These are phyloP conservation scores for Pisolithus microcarpus DNA, from an alignment of 768 basidiomycete genomes.

Conservation along the genomic window DNA sequence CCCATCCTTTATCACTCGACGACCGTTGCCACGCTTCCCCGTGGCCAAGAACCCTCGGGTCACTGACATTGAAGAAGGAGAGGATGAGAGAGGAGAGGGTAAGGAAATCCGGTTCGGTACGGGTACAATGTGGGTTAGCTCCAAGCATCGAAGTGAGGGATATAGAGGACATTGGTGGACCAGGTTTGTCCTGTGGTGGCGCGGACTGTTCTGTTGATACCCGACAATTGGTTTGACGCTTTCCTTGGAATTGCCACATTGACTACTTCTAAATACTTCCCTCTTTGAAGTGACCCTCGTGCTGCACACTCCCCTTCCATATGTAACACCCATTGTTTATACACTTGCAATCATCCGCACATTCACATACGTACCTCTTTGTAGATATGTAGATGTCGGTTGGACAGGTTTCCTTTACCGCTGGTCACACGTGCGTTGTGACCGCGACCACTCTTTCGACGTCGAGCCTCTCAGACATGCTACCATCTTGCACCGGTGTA, in stretches of 20 bases:
- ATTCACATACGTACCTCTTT: conserved; percentile 19
- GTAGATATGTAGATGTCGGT: conserved; percentile 11
- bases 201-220: conserved; percentile 61
- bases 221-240: conserved; percentile 1
- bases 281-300: background rate
- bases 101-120: conserved; percentile 68
- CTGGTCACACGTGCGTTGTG: no score
- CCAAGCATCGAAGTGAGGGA: conserved; percentile 48
- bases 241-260: background rate
- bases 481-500: no score
- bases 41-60: conserved; percentile 29
- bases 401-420: conserved; percentile 6
- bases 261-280: background rate
- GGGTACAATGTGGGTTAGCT: conserved; percentile 76
- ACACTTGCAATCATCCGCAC: conserved; percentile 15
- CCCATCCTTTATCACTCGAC: conserved; percentile 67
- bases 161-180: conserved; percentile 81
- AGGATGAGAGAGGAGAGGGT: conserved; percentile 45
- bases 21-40: conserved; percentile 68
- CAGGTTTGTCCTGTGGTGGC: conserved; percentile 73
- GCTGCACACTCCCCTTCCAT: conserved; percentile 6
- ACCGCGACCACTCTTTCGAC: no score
- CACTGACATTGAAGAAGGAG: conserved; percentile 65
- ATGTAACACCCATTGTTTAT: conserved; percentile 28
- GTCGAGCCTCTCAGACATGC: no score